Evolutionary conservation across 148 eudicot genomes (phyloP).

Genomic region (Rhododendron vialii): DNA sequence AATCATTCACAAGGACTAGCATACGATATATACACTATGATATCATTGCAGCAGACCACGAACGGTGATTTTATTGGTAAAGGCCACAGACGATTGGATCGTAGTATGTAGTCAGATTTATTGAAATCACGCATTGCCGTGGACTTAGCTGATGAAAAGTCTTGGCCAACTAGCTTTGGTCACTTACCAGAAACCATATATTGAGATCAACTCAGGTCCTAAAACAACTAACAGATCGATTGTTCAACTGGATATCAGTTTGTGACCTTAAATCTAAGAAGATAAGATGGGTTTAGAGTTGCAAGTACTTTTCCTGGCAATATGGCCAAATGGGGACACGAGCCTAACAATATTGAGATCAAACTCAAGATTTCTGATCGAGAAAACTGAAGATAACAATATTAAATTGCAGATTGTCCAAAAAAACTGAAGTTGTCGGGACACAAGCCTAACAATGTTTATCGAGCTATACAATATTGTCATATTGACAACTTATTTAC

Average conservation of each 20-base stretch:
- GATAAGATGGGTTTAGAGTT: not conserved
- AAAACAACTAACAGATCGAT: not conserved
- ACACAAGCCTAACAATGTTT: not conserved
- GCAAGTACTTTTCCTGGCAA: not conserved
- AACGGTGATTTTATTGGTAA: not conserved
- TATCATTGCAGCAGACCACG: not conserved
- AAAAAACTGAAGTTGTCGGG: not conserved
- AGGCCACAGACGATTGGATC: not conserved
- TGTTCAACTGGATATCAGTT: not conserved
- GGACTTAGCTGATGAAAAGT: not conserved
- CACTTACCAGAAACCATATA: not conserved
- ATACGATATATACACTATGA: not conserved
- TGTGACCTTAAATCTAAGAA: not conserved
- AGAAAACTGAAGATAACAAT: not conserved
- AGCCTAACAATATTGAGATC: no score
- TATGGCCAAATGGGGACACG: not conserved
- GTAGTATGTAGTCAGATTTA: not conserved
- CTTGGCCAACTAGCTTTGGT: not conserved
- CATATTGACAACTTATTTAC: no score
- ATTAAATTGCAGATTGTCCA: not conserved
- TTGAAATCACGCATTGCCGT: not conserved
- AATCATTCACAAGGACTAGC: not conserved
- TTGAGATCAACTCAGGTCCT: not conserved
- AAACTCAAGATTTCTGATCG: not conserved
- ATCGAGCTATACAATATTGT: not conserved